Evolutionary conservation across 306 rosid genomes (phyloP).

Genomic region (Rosa persica): DNA sequence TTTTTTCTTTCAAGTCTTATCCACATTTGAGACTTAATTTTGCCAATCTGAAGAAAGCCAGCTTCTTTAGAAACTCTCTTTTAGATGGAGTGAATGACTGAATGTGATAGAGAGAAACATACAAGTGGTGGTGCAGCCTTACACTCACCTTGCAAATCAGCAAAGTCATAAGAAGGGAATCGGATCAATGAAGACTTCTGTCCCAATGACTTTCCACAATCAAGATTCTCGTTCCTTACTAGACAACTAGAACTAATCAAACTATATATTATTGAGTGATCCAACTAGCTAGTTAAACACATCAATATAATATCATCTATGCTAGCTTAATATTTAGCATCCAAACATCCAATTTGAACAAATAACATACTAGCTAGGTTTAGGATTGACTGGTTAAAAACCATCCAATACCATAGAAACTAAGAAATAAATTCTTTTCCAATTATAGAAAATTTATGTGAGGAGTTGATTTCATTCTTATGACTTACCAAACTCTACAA

Average conservation of each 20-base stretch:
- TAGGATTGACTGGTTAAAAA: no score
- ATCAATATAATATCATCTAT: background rate
- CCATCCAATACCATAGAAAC: background rate
- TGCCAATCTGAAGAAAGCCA: constrained; percentile 11
- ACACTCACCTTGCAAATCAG: background rate
- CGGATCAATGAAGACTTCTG: background rate
- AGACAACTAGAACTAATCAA: background rate
- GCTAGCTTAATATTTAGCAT: background rate
- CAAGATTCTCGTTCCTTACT: background rate
- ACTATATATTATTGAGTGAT: background rate
- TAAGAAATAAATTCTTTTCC: background rate
- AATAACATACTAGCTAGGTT: background rate
- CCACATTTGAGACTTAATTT: constrained; percentile 7
- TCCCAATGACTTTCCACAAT: background rate
- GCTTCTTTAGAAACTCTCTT: background rate
- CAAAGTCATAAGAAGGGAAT: background rate
- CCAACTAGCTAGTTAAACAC: background rate
- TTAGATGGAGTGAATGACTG: background rate
- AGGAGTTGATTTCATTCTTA: background rate
- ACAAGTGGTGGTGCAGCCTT: background rate
- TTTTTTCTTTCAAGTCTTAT: constrained; percentile 4
- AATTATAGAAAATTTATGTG: no score
- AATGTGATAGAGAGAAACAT: background rate
- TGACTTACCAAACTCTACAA: no score
- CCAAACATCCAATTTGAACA: no score